Conservation (phyloP, 257 asterid genomes). For the Nicotiana tabacum region DNA sequence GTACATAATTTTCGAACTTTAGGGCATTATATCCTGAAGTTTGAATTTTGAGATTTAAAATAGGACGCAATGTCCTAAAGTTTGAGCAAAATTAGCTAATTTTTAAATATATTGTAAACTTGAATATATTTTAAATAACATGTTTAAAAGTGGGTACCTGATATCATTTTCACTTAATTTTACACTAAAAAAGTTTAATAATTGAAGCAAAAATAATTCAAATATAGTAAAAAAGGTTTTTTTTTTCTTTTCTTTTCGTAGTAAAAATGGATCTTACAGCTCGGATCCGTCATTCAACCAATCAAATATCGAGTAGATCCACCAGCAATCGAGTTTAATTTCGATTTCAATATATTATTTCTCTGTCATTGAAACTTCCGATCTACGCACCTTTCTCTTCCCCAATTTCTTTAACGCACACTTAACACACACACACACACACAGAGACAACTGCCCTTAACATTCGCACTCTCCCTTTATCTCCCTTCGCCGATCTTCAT, state of each 20-base stretch:
- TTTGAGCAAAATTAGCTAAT: too few relatives aligned
- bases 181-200: background rate
- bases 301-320: conserved; percentile 1
- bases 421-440: background rate
- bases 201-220: background rate
- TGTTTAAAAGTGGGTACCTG: too few relatives aligned
- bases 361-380: background rate
- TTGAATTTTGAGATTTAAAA: too few relatives aligned
- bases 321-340: background rate
- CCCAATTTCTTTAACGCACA: background rate
- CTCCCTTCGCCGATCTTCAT: background rate
- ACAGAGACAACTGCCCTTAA: background rate
- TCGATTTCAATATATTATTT: background rate
- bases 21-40: too few relatives aligned
- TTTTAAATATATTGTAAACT: too few relatives aligned
- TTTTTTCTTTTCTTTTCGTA: background rate
- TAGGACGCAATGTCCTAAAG: fast-evolving
- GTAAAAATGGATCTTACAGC: background rate
- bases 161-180: background rate
- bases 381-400: background rate
- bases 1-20: too few relatives aligned
- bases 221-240: background rate
- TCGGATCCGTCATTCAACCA: background rate
- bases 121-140: too few relatives aligned
- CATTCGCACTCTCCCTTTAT: background rate